Conservation (phyloP, 2,329 filamentous ascomycete genomes). For the Exophiala dermatitidis region DNA sequence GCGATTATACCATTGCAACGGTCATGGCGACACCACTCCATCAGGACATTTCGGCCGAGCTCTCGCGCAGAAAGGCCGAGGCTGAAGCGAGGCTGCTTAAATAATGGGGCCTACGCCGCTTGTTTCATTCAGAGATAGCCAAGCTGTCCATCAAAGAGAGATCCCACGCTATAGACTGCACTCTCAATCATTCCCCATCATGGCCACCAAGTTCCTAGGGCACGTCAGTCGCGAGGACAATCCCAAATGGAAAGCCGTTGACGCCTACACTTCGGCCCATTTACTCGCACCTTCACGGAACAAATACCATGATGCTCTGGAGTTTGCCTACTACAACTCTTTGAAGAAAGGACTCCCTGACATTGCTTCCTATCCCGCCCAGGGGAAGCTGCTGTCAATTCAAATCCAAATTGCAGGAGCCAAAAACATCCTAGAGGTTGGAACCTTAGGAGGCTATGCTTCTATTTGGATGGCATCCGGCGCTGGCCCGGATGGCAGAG, state of each 20-base stretch:
- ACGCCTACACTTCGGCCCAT: conserved; percentile 14
- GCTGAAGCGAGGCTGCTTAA: conserved; percentile 13
- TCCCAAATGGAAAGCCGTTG: conserved; percentile 17
- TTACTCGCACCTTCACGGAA: conserved; percentile 22
- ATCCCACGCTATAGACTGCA: not conserved
- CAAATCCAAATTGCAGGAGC: conserved; percentile 34
- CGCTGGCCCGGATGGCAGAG: conserved; percentile 32
- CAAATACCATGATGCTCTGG: conserved; percentile 27
- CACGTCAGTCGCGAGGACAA: conserved; percentile 6
- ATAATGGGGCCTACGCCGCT: not conserved
- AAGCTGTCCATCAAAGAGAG: not conserved
- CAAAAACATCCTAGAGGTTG: conserved; percentile 46
- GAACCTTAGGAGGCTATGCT: conserved; percentile 50
- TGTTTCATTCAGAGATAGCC: not conserved
- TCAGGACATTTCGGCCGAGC: conserved; percentile 17
- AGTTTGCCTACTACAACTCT: conserved; percentile 32
- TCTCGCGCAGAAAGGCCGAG: conserved; percentile 6
- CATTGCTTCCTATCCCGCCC: conserved; percentile 34
- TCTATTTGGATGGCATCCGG: conserved; percentile 46
- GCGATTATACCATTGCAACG: conserved; percentile 60
- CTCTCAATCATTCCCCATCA: not conserved
- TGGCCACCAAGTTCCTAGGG: conserved; percentile 5
- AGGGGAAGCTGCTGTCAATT: conserved; percentile 38
- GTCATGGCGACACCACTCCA: conserved; percentile 33
- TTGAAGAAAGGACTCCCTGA: conserved; percentile 32